Percentiles rank a stretch among this genome's conserved stretches.
Evolutionary conservation across 2,329 filamentous ascomycete species (phyloP).

Genomic region (Myriosclerotinia duriaeana): DNA sequence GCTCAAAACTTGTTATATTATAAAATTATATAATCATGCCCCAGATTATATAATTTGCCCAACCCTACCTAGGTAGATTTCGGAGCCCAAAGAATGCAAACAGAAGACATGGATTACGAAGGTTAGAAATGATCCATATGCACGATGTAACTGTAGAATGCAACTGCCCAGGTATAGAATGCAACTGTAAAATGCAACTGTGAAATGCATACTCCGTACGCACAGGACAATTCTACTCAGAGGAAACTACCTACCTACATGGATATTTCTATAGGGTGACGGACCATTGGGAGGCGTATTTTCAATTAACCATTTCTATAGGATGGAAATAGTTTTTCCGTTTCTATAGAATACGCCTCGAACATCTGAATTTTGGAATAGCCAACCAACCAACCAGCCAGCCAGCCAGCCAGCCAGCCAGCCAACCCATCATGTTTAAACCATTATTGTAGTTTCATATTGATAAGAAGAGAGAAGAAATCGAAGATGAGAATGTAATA

Average conservation of each 20-base stretch:
- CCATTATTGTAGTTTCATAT: background rate
- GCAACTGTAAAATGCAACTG: too few species aligned
- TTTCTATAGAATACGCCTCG: conserved; percentile 16
- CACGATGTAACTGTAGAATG: conserved; percentile 2
- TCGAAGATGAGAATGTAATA: background rate
- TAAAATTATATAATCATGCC: too few species aligned
- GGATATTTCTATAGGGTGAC: conserved; percentile 19
- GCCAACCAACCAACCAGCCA: background rate
- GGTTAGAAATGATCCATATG: background rate
- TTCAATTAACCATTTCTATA: background rate
- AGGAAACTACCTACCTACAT: background rate
- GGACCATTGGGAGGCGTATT: background rate
- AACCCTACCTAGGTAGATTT: background rate
- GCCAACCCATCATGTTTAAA: background rate
- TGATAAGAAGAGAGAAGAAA: background rate
- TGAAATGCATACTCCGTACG: too few species aligned
- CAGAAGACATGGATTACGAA: background rate
- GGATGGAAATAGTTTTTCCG: conserved; percentile 23
- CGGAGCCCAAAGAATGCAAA: conserved; percentile 17
- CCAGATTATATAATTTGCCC: too few species aligned
- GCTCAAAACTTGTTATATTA: too few species aligned
- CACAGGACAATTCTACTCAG: background rate
- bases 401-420: background rate
- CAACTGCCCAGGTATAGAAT: too few species aligned
- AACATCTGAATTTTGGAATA: background rate